Evolutionary conservation across 2,329 filamentous ascomycete species (phyloP), one percentile per base, ranked within the genome.

Genomic region (Claviceps arundinis): DNA sequence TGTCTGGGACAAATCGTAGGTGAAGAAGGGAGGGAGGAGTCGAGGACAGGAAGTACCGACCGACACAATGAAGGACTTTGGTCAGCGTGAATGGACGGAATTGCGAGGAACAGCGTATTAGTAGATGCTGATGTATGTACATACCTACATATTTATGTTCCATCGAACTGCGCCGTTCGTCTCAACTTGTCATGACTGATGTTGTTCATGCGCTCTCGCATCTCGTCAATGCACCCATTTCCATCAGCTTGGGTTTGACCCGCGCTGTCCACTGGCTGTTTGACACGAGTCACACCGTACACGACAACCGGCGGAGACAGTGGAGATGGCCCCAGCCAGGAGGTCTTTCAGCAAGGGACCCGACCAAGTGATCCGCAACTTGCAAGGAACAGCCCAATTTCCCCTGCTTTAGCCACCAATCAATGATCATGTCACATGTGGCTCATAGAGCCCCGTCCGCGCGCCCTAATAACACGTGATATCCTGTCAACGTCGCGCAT

Each of bases 381-480:
- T 49, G 51, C 47, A 52, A 34, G 51, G 47, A 53, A 57, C 53
- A 34, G 47, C 55, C 59, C 60, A 63, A 62, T 62, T 61, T 60
- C 57, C 54, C 48, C 52, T 50, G 57, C 56, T 59, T 62, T 61
- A 8, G 55, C 52, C 54, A 47, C 60, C 56, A 58, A 58, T 58
- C 56, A 58, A 58, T 41, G 11, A n/a, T 42, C 44, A 47, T 52
- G 45, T 51, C 40, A 17, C 26, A 30, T 30, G 7, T 34, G 30
- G 30, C 30, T 34, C 11, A 4, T 11, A 34, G 4, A 34, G 9
- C 30, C 30, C 11, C 30, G 3, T 11, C 30, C 9, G 17, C 13
- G 11, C 22, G 37, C 43, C 43, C 43, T 34, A 37, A 37, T 2
- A 7, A 2, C 66, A 68, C 57, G 65, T 69, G 66, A 69, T 51